Conservation (phyloP, 345 rosid species). For the Heritiera fomes region DNA sequence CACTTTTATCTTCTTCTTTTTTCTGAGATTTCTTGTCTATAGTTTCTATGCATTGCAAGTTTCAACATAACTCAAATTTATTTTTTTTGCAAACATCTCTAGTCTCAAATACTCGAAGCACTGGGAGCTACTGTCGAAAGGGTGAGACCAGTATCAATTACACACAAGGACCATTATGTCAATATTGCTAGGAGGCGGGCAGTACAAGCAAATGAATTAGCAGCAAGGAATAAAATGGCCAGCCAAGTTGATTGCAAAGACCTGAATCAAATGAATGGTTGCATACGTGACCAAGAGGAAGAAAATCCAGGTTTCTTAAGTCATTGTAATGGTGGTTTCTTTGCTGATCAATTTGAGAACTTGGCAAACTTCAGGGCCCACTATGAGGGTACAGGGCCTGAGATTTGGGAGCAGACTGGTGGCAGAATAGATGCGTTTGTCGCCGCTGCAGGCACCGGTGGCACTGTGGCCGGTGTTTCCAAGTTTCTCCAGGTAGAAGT, state of each 20-base stretch:
- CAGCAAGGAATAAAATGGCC: constrained; percentile 36
- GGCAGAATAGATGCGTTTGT: constrained; percentile 79
- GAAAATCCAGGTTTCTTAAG: constrained; percentile 39
- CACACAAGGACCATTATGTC: constrained; percentile 89
- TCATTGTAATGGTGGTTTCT: constrained; percentile 71
- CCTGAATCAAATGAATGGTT: constrained; percentile 44
- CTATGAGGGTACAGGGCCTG: constrained; percentile 87
- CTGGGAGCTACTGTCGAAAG: constrained; percentile 94
- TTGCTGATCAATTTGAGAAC: constrained; percentile 97
- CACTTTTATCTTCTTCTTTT: background rate
- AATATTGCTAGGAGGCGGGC: constrained; percentile 69
- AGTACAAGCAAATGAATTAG: constrained; percentile 49
- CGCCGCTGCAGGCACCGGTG: constrained; percentile 60
- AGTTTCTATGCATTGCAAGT: background rate
- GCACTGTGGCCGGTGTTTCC: constrained; percentile 79
- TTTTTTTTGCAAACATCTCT: constrained; percentile 25
- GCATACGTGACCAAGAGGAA: constrained; percentile 35
- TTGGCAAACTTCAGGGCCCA: constrained; percentile 91
- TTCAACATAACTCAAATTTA: background rate
- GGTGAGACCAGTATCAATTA: constrained; percentile 91
- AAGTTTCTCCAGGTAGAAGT: constrained; percentile 70
- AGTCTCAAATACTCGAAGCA: constrained; percentile 95
- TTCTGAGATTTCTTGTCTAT: background rate
- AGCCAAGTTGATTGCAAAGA: constrained; percentile 34
- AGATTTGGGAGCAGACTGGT: constrained; percentile 85